Conservation (phyloP, 805 yeast genomes). For the Soucietia sequanensis region DNA sequence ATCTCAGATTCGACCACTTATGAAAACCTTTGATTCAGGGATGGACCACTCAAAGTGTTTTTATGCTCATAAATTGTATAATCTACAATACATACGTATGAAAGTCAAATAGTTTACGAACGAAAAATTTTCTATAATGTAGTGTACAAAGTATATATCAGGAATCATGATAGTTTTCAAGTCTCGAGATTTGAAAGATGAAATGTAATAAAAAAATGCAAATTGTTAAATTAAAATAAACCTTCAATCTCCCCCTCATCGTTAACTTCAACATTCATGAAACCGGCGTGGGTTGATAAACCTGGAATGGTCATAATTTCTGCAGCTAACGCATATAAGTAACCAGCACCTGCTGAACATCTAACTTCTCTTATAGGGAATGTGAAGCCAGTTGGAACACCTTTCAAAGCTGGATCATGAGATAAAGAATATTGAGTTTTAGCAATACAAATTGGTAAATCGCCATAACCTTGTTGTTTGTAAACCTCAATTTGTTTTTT, state of each 20-base stretch:
- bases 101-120: too few species aligned
- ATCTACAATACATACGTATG: too few species aligned
- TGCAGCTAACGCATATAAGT: constrained; percentile 93
- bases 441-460: constrained; percentile 94
- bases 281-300: constrained; percentile 92
- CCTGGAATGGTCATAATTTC: constrained; percentile 98
- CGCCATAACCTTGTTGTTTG: constrained; percentile 83
- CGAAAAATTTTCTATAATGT: too few species aligned
- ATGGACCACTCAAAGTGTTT: too few species aligned
- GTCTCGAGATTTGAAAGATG: too few species aligned
- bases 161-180: too few species aligned
- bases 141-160: too few species aligned
- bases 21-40: too few species aligned
- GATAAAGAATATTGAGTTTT: constrained; percentile 96
- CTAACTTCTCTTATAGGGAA: constrained; percentile 94
- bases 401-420: constrained; percentile 89
- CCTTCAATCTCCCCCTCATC: constrained; percentile 92
- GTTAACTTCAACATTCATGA: constrained; percentile 94
- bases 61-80: too few species aligned
- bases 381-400: constrained; percentile 91
- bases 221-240: constrained; percentile 52
- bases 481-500: constrained; percentile 76
- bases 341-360: constrained; percentile 95
- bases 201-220: too few species aligned
- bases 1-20: constrained; percentile 10